Base-by-base conservation (phyloP, 225 moss, liverwort and hornwort species). In the Rhytidiadelphus loreus region DNA sequence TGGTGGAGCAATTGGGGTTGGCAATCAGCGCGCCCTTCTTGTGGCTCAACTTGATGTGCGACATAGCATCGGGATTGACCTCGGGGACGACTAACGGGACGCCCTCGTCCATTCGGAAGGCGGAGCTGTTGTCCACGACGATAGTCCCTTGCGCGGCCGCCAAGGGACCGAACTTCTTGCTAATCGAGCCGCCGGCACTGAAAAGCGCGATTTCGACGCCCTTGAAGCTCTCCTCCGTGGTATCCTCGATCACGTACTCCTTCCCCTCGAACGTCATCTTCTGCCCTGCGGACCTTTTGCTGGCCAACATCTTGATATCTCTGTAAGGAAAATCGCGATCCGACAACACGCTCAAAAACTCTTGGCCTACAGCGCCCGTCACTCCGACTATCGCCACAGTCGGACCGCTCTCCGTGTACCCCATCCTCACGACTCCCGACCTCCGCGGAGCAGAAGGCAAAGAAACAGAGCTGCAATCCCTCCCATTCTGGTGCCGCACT, bases 1-100 rank as follows among this genome's bases (percentile, higher is more conserved):
- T 99, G 59, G 99, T 99, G 28, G 99, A 99, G 89, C 99, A 99
- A 90, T 99, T 99, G 20, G 99, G 99, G 87, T 99, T 99, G 33
- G 99, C 99, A 74, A 99, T 99, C 25, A 99, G 87, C 11, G 97
- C 99, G 41, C 99, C 99, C 81, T 93, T 94, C 87, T 92, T 95
- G 86, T 95, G 93, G 77, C 95, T 93, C 85, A 99, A 80, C 91
- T 94, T 99, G 80, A 99, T 97, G 84, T 99, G 99, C 20, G 97
- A 90, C 99, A 99, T 99, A 16, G 99, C 99, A 73, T 91, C 95
- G 24, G 96, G 87, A 91, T 99, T 99, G 59, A 97, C 96, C 93
- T 99, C 99, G 11, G 99, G 99, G 4, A 99, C 99, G 22, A 99
- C 90, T 48, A 99, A 89, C 57, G 99, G 99, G 41, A 99, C 95